Evolutionary conservation across 2,329 filamentous ascomycete genomes (phyloP), one percentile per base, ranked within the genome.

Genomic region (Sclerotinia glacialis): DNA sequence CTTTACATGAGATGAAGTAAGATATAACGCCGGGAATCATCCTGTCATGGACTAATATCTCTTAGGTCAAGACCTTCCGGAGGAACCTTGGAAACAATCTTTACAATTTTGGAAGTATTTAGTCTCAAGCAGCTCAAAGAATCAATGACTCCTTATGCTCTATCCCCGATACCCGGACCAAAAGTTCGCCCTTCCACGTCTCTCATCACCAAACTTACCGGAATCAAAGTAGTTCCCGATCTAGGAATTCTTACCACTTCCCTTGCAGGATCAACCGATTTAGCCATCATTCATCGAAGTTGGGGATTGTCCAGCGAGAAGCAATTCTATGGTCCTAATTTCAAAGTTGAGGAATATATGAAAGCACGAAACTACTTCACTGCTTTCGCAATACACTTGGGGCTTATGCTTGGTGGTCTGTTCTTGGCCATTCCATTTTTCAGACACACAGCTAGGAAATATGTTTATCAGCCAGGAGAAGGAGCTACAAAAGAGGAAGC

Each of bases 71-170:
- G 77, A 1, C 83, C 85, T 3, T 89, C 87, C 1, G 87, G 87
- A n/a, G 88, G 88, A 56, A 89, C 90, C 2, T 78, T 93, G 5
- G 82, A 85, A 44, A 93, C 92, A 0, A 79, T 87, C 5, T 77
- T 97, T 18, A 83, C 76, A 56, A 70, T 87, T 28, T 80, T 86
- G 66, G 86, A 89, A 34, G 76, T 77, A 55, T 87, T 83, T 72
- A 78, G 78, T 28, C 61, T 84, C 23, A 77, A 79, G 58, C 79
- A 87, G 63, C 70, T 89, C 7, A 74, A 73, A 18, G 78, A 77
- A 3, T 78, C 83, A 2, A 75, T 78, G 64, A 74, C 76, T 31
- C 86, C 86, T 18, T 89, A 83, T 72, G 82, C 83, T 1, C 76
- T 85, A 12, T 89, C 86, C 0, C 87, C 87, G 0, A 74, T 86